Evolutionary conservation across 371 early-diverging fungal genomes (phyloP), one percentile per base, ranked within the genome.

Genomic region (Circinella minor): DNA sequence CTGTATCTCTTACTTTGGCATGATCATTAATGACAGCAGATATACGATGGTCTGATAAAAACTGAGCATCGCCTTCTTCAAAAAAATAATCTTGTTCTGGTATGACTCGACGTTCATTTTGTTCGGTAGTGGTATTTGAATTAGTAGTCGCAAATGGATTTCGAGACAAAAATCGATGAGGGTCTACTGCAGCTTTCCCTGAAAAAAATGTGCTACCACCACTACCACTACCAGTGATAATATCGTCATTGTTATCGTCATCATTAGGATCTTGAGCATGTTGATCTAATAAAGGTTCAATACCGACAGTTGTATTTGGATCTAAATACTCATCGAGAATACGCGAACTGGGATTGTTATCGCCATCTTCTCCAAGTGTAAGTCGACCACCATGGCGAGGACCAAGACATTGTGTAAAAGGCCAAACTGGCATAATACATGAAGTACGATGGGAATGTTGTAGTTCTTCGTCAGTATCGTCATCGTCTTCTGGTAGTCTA

Each of bases 31-130:
- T 57, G 34, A 71, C 69, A 18, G 71, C 69, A n/a, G 75, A 74
- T 51, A 74, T 74, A 11, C 75, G 75, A 39, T 71, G 71, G 46
- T 74, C 75, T 5, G 75, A 68, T 27, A 74, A 61, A 36, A 71
- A 67, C 34, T 71, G 60, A 11, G 75, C 75, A 55, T 74, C 75
- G 27, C 71, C 75, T 18, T 67, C 51, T 48, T 68, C 66, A n/a
- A 47, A 36, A 15, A 65, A 61, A n/a, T 57, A 65, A 55, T 72
- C 73, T 43, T 57, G 57, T n/a, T 51, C 51, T 51, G 51, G 51
- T 6, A 51, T 17, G n/a, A n/a, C 51, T n/a, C 51, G 14, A 51
- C 51, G 51, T 27, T 51, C 49, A 37, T 55, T 43, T 7, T 20
- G 55, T n/a, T 20, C 66, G 14, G 43, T 55, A 15, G 57, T 55